Conservation (phyloP, 2,329 filamentous ascomycete species). For the Alternaria rosae region DNA sequence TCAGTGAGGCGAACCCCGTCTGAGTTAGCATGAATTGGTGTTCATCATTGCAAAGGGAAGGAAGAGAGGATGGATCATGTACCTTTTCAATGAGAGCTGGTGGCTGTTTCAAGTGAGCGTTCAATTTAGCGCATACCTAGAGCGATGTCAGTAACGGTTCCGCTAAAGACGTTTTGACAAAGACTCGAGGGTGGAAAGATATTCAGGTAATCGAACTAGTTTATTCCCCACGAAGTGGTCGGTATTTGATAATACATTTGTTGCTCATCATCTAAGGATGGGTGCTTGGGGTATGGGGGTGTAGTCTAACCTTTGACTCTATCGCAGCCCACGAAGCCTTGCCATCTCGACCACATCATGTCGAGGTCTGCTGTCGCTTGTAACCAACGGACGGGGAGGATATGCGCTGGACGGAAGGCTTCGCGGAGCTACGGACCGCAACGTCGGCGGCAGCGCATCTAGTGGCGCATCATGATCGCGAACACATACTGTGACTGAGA, state of each 20-base stretch:
- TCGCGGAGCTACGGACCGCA: conserved; percentile 6
- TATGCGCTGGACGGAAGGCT: not conserved
- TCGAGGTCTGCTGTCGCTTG: conserved; percentile 1
- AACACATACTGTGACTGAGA: not conserved
- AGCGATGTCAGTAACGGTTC: conserved; percentile 21
- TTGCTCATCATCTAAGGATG: conserved; percentile 46
- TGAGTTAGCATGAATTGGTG: conserved; percentile 50
- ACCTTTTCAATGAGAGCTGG: conserved; percentile 14
- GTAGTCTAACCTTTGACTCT: conserved; percentile 23
- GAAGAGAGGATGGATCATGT: conserved; percentile 12
- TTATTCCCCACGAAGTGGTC: conserved; percentile 47
- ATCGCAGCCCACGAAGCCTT: conserved; percentile 25
- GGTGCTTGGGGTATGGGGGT: conserved; percentile 3
- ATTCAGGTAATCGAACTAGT: conserved; percentile 52
- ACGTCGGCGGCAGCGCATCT: not conserved
- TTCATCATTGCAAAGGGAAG: conserved; percentile 41
- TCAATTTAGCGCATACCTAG: conserved; percentile 7
- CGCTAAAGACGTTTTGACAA: not conserved
- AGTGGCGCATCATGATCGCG: not conserved
- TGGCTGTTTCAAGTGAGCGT: not conserved
- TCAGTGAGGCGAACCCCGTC: conserved; percentile 44
- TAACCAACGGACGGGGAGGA: conserved; percentile 1
- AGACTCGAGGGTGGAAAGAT: conserved; percentile 10
- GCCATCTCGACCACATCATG: not conserved
- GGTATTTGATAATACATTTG: conserved; percentile 51